A percentile compares a stretch with the other conserved stretches of the same genome.
Conservation (phyloP, 495 filamentous ascomycete species). For the Neurospora sp. region DNA sequence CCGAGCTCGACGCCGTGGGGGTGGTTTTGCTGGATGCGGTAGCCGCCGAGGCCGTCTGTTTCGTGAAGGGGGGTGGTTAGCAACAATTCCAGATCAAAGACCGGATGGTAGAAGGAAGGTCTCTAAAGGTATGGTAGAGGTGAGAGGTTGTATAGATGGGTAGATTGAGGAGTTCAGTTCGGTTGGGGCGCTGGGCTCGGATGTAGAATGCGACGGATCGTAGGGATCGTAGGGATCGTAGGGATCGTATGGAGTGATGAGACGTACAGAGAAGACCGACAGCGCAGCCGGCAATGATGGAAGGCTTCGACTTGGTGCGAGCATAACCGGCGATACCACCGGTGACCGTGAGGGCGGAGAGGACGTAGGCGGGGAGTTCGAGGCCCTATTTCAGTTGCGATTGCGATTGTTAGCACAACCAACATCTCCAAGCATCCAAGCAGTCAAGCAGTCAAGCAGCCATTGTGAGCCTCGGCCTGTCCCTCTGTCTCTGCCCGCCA, state of each 20-base stretch:
- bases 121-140: not conserved
- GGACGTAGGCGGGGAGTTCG: constrained; percentile 49
- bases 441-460: not conserved
- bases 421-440: not conserved
- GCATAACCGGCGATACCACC: constrained; percentile 78
- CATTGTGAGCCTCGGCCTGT: not conserved
- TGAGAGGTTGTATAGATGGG: not conserved
- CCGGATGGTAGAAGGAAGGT: not conserved
- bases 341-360: constrained; percentile 72
- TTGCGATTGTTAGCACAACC: not conserved
- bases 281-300: constrained; percentile 67
- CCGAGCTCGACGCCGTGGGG: constrained; percentile 65
- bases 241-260: not conserved
- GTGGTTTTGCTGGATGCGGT: constrained; percentile 54
- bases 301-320: constrained; percentile 76
- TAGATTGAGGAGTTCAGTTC: not conserved
- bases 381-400: constrained; percentile 20
- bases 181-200: not conserved
- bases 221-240: too few relatives aligned
- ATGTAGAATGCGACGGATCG: not conserved
- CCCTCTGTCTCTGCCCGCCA: too few relatives aligned
- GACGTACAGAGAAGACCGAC: constrained; percentile 56
- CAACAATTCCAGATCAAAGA: not conserved
- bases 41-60: constrained; percentile 54
- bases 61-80: not conserved